phyloP scores from a whole-genome alignment of 805 yeast genomes.

The Ogataea glucozyma region DNA sequence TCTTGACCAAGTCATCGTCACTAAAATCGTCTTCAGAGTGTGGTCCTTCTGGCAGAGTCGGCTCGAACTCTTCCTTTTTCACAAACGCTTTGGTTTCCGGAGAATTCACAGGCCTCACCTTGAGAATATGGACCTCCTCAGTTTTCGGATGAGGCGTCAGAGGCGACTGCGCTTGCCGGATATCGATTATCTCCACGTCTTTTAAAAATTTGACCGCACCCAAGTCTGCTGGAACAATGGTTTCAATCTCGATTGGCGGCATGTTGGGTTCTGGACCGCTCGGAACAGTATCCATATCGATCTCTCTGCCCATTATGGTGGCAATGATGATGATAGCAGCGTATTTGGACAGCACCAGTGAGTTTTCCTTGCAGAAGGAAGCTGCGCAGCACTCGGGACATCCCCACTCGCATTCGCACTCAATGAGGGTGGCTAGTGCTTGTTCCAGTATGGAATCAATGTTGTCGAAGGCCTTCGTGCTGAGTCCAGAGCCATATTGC shows the following conservation, averaged over 20 bases:
- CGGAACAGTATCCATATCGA: constrained; percentile 50
- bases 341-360: constrained; percentile 81
- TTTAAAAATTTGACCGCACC: constrained; percentile 56
- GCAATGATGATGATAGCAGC: constrained; percentile 76
- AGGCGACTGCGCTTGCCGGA: constrained; percentile 28
- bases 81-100: constrained; percentile 6
- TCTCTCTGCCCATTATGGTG: constrained; percentile 53
- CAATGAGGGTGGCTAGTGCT: constrained; percentile 57
- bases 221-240: constrained; percentile 54
- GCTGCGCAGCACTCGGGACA: constrained; percentile 89
- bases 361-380: constrained; percentile 75
- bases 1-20: constrained; percentile 22
- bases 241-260: constrained; percentile 70
- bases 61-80: constrained; percentile 11
- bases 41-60: not conserved
- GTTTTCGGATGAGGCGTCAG: constrained; percentile 23
- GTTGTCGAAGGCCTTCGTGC: constrained; percentile 77
- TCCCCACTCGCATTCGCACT: constrained; percentile 68
- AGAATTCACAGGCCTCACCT: constrained; percentile 1
- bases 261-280: constrained; percentile 78
- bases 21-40: constrained; percentile 25
- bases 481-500: constrained; percentile 73
- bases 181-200: constrained; percentile 57
- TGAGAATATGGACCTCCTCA: constrained; percentile 22
- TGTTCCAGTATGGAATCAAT: constrained; percentile 63